Percentiles rank a stretch among this genome's conserved stretches.
These are phyloP conservation scores for Prototheca stagnorum DNA, from an alignment of 163 green algal species.

Conservation along the genomic window DNA sequence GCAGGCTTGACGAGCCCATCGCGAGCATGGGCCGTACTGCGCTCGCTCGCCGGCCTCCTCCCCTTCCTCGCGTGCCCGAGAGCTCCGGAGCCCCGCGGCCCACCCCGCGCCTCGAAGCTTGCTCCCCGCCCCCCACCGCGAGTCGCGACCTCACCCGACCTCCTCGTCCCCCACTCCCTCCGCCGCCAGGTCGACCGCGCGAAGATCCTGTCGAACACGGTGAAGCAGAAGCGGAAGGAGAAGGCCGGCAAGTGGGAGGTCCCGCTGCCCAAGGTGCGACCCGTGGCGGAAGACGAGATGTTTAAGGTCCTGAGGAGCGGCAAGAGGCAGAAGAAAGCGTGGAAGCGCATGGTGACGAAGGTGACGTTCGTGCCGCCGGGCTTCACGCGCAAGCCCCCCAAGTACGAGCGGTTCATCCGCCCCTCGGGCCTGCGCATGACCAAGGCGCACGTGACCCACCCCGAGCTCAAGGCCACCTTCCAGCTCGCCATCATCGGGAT, in stretches of 20 bases:
- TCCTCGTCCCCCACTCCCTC: background rate
- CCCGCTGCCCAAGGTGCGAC: constrained; percentile 92
- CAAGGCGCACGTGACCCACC: constrained; percentile 97
- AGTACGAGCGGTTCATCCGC: constrained; percentile 98
- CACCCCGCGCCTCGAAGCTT: background rate
- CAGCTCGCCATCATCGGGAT: constrained; percentile 90
- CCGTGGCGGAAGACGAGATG: constrained; percentile 97
- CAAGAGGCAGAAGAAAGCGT: constrained; percentile 93
- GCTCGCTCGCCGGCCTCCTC: too few species aligned
- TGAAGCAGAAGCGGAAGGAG: constrained; percentile 99
- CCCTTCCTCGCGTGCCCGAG: too few species aligned
- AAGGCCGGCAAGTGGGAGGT: constrained; percentile 99
- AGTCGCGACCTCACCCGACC: too few species aligned
- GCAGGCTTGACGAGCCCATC: too few species aligned
- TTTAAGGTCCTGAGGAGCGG: constrained; percentile 90
- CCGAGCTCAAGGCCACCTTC: constrained; percentile 98
- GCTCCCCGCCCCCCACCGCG: background rate
- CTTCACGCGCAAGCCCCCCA: constrained; percentile 98
- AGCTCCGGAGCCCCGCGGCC: background rate
- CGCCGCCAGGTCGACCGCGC: constrained; percentile 66
- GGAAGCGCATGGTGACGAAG: constrained; percentile 99
- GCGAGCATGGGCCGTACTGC: too few species aligned
- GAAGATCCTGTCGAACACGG: constrained; percentile 97
- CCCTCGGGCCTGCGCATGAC: constrained; percentile 91
- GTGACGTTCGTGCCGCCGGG: constrained; percentile 89